Conservation (phyloP, 192 early-diverging fungal species). For the Rhizoclosmatium sp. region DNA sequence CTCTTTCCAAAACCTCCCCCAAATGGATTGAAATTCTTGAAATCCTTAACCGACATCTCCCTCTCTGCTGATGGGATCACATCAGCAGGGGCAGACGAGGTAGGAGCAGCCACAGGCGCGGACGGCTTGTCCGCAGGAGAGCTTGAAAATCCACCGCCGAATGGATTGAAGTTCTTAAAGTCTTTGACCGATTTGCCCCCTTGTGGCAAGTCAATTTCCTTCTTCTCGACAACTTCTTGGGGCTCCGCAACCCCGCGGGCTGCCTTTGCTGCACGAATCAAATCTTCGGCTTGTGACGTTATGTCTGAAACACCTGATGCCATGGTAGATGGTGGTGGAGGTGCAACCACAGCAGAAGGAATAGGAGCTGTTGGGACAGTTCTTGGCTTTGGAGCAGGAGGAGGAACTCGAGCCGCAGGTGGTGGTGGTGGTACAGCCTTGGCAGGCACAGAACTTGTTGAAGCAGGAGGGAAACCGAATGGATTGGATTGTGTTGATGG, state of each 20-base stretch:
- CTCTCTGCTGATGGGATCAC: neutral
- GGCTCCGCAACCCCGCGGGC: neutral
- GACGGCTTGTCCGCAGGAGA: neutral
- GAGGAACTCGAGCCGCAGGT: neutral
- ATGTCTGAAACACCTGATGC: slow-evolving; percentile 4
- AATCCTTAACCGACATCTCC: slow-evolving; percentile 37
- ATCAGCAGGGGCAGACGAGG: neutral
- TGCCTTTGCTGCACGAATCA: slow-evolving; percentile 26
- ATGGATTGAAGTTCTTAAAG: slow-evolving; percentile 42
- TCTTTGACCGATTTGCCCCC: slow-evolving; percentile 29
- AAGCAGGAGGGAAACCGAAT: slow-evolving; percentile 3
- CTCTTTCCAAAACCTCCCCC: slow-evolving; percentile 33
- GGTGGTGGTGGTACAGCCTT: slow-evolving; percentile 19
- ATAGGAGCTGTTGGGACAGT: neutral
- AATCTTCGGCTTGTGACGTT: slow-evolving; percentile 15
- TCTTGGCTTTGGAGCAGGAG: neutral
- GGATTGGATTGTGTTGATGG: slow-evolving; percentile 2
- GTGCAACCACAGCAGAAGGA: neutral
- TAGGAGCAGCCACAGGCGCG: neutral
- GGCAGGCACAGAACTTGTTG: neutral
- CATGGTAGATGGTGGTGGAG: neutral
- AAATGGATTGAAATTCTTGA: slow-evolving; percentile 42
- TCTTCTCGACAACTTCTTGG: neutral
- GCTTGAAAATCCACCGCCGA: slow-evolving; percentile 34
- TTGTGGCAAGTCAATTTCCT: slow-evolving; percentile 10